phyloP scores from a whole-genome alignment of 495 filamentous ascomycete genomes.

The Neurospora sp. region DNA sequence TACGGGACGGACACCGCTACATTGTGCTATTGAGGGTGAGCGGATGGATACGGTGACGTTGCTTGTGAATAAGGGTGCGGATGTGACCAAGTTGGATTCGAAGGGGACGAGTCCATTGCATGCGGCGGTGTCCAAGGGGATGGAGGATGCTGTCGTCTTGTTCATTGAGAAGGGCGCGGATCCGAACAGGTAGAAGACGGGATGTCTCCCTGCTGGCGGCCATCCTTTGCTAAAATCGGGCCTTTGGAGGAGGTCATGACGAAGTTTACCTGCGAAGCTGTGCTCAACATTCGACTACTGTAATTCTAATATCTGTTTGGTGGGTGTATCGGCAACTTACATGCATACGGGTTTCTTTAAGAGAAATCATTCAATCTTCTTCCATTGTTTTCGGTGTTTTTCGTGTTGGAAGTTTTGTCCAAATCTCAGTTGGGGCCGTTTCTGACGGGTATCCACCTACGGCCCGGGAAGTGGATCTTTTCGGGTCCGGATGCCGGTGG shows the following conservation, averaged over 20 bases:
- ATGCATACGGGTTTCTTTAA: not conserved
- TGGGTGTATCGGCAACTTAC: not conserved
- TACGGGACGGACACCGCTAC: slow-evolving; percentile 21
- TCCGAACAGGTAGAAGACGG: slow-evolving; percentile 6
- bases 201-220: no score
- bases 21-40: slow-evolving; percentile 16
- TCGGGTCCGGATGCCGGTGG: not conserved
- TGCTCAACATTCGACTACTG: not conserved
- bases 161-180: slow-evolving; percentile 20
- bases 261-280: no score
- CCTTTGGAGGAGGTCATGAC: no score
- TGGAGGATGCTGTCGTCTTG: slow-evolving; percentile 19
- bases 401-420: no score
- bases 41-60: slow-evolving; percentile 12
- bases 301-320: not conserved
- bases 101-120: slow-evolving; percentile 14
- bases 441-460: not conserved
- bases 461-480: not conserved
- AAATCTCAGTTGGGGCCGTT: not conserved
- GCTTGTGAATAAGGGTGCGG: slow-evolving; percentile 12
- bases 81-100: slow-evolving; percentile 8
- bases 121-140: slow-evolving; percentile 17
- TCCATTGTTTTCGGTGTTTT: no score
- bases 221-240: no score
- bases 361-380: no score